These are phyloP conservation scores for Cyberlindnera saturnus DNA, from an alignment of 805 yeast genomes.

Conservation along the genomic window DNA sequence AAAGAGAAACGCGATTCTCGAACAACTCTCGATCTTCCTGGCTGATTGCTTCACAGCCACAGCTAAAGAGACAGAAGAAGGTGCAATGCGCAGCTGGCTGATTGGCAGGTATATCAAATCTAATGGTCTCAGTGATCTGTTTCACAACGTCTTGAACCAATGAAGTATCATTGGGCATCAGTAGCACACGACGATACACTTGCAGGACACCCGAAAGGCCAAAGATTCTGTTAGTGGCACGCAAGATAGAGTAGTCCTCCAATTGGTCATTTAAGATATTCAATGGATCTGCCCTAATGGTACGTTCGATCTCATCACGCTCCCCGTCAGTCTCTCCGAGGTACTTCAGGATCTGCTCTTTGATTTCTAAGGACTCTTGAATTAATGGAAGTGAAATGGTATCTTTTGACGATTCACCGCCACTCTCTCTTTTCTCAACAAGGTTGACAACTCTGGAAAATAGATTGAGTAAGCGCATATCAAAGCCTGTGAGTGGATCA, in stretches of 20 bases:
- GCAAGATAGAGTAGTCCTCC: conserved; percentile 23
- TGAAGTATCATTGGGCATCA: conserved; percentile 39
- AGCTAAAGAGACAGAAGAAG: conserved; percentile 44
- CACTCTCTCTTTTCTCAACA: conserved; percentile 25
- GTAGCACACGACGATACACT: conserved; percentile 51
- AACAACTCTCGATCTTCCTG: conserved; percentile 28
- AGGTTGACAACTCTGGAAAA: conserved; percentile 44
- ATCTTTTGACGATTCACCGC: conserved; percentile 10
- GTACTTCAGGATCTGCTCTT: conserved; percentile 25
- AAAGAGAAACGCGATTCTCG: conserved; percentile 28
- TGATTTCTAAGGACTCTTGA: conserved; percentile 34
- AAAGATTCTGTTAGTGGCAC: conserved; percentile 48
- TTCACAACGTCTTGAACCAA: conserved; percentile 37
- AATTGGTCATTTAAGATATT: conserved; percentile 3
- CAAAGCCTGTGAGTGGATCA: conserved; percentile 63
- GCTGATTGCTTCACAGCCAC: conserved; percentile 47
- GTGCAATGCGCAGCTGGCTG: conserved; percentile 49
- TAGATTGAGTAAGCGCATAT: conserved; percentile 51
- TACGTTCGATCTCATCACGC: conserved; percentile 22
- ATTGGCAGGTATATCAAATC: conserved; percentile 31
- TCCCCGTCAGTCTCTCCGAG: conserved; percentile 20
- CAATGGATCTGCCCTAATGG: conserved; percentile 6
- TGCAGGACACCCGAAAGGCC: conserved; percentile 49
- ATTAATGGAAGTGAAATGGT: conserved; percentile 5
- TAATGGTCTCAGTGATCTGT: conserved; percentile 31